Percentiles rank a stretch among this genome's conserved stretches.
phyloP scores from a whole-genome alignment of 1,284 basidiomycete genomes.

The Irpex lacteus region DNA sequence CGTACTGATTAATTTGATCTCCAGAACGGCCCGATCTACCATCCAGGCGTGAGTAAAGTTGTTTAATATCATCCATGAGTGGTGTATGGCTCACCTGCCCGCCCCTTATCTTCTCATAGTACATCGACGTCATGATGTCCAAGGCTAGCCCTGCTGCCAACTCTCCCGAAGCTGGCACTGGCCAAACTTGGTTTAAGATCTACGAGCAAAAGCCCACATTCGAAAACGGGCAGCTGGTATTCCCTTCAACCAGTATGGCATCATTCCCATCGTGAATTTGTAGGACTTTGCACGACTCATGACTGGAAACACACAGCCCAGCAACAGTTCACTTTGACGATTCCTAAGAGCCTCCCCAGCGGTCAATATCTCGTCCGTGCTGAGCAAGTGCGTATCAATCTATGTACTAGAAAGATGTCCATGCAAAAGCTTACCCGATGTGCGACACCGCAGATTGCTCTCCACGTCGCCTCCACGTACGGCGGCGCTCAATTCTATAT shows the following conservation, averaged over 20 bases:
- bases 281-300: not conserved
- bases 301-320: slow-evolving; percentile 25
- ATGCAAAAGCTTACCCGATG: not conserved
- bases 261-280: not conserved
- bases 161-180: slow-evolving; percentile 39
- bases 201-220: slow-evolving; percentile 38
- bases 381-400: slow-evolving; percentile 21
- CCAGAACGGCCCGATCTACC: slow-evolving; percentile 26
- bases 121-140: slow-evolving; percentile 43
- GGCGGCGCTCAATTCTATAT: slow-evolving; percentile 30
- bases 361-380: slow-evolving; percentile 29
- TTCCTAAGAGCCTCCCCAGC: slow-evolving; percentile 25
- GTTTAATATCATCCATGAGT: not conserved
- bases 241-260: slow-evolving; percentile 35
- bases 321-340: slow-evolving; percentile 36
- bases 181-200: slow-evolving; percentile 49
- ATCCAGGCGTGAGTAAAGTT: slow-evolving; percentile 35
- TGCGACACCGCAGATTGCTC: slow-evolving; percentile 15
- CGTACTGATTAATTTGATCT: not conserved
- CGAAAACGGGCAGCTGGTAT: slow-evolving; percentile 31
- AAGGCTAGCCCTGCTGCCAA: slow-evolving; percentile 40
- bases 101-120: slow-evolving; percentile 19
- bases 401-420: not conserved
- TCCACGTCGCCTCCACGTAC: slow-evolving; percentile 23
- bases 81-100: not conserved